These are phyloP conservation scores for Porphyra umbilicalis DNA, from an alignment of 31 red algal species.

Conservation along the genomic window DNA sequence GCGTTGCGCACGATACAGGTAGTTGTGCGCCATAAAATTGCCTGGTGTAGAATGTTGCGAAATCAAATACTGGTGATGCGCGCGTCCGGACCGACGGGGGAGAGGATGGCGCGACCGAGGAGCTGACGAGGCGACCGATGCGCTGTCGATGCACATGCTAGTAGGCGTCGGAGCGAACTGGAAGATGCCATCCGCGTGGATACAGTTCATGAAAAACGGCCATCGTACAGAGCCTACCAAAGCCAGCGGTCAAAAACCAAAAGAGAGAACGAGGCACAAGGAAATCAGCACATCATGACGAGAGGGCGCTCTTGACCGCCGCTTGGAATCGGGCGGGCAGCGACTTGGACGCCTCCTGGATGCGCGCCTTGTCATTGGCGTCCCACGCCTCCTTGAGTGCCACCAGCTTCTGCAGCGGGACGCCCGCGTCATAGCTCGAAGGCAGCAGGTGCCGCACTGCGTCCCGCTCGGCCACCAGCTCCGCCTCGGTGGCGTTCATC, in stretches of 20 bases:
- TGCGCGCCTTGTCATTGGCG: neutral
- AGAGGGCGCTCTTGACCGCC: neutral
- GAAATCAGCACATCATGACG: neutral
- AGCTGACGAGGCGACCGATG: too few species aligned
- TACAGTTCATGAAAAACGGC: neutral
- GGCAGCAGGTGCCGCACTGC: conserved; percentile 86
- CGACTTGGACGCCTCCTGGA: neutral
- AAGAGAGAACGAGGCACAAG: neutral
- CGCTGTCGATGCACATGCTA: too few species aligned
- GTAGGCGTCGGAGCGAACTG: too few species aligned
- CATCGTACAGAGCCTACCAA: neutral
- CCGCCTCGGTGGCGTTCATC: conserved; percentile 81
- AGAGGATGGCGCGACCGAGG: too few species aligned
- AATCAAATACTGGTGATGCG: too few species aligned
- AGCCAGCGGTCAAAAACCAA: neutral
- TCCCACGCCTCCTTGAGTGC: neutral
- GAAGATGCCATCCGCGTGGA: too few species aligned
- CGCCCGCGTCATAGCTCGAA: neutral
- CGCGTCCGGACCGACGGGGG: too few species aligned
- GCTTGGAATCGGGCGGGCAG: neutral
- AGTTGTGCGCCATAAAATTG: too few species aligned
- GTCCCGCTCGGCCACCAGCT: conserved; percentile 92
- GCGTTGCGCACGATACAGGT: too few species aligned
- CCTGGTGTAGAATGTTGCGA: too few species aligned
- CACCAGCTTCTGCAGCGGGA: conserved; percentile 1